Conservation (phyloP, 257 asterid genomes). For the Penstemon davidsonii region DNA sequence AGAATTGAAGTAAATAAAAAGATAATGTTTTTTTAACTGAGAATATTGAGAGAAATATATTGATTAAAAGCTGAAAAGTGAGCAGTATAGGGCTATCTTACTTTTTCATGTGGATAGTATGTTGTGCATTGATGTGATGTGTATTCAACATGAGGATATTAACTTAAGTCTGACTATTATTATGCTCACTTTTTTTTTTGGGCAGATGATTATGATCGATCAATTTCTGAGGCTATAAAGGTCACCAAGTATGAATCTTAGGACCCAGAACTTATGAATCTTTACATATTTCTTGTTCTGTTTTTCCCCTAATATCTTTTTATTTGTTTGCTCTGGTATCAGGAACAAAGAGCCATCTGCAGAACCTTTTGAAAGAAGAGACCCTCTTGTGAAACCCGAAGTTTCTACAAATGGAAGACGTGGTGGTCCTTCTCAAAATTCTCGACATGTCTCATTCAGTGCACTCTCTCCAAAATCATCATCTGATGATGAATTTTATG, state of each 20-base stretch:
- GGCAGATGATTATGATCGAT: slow-evolving; percentile 93
- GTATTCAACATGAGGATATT: slow-evolving; percentile 10
- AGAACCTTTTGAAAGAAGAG: slow-evolving; percentile 59
- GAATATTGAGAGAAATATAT: not conserved
- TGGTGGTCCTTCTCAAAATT: slow-evolving; percentile 63
- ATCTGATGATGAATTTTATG: slow-evolving; percentile 51
- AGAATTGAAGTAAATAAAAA: too few species aligned
- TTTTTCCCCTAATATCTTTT: slow-evolving; percentile 3
- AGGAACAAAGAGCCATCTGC: slow-evolving; percentile 66
- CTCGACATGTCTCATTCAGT: slow-evolving; percentile 41
- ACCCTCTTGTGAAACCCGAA: slow-evolving; percentile 51
- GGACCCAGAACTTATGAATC: slow-evolving; percentile 7
- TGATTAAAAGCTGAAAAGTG: not conserved
- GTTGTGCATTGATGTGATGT: not conserved
- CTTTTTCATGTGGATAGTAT: not conserved
- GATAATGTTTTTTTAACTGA: not conserved
- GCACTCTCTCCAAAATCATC: slow-evolving; percentile 60
- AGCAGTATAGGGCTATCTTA: not conserved
- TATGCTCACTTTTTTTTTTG: slow-evolving; percentile 1
- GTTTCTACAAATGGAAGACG: slow-evolving; percentile 62
- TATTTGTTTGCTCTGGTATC: slow-evolving; percentile 24
- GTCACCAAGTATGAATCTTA: slow-evolving; percentile 73
- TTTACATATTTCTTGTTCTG: slow-evolving; percentile 4
- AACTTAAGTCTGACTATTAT: slow-evolving; percentile 21
- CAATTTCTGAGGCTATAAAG: slow-evolving; percentile 90